A percentile compares a stretch with the other conserved stretches of the same genome.
Evolutionary conservation across 139 green algal genomes (phyloP).

Genomic region (Chlorella sorokiniana): DNA sequence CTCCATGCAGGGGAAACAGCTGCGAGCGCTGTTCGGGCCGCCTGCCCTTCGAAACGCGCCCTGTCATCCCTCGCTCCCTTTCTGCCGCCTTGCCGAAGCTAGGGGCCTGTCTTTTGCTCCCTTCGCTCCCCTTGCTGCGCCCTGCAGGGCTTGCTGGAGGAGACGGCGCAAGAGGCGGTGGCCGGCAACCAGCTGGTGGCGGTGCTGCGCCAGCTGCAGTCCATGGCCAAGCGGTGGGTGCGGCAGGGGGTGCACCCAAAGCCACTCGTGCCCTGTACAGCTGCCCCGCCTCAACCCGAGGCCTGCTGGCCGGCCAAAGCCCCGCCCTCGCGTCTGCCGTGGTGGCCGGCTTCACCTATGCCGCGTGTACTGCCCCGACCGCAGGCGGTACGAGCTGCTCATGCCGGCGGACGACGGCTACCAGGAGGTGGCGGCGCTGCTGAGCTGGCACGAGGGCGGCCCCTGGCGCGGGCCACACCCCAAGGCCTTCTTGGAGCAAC

Average conservation of each 20-base stretch:
- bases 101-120: background rate
- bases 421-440: background rate
- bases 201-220: slow-evolving; percentile 29
- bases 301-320: background rate
- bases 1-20: no score
- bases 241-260: background rate
- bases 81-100: background rate
- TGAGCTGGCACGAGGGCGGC: slow-evolving; percentile 9
- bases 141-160: slow-evolving; percentile 1
- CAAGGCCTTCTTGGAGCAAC: background rate
- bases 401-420: background rate
- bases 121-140: no score
- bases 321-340: no score
- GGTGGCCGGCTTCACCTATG: background rate
- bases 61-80: no score
- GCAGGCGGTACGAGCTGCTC: slow-evolving; percentile 20
- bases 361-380: background rate
- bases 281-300: background rate
- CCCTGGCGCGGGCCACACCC: background rate
- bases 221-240: slow-evolving; percentile 10
- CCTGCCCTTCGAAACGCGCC: no score
- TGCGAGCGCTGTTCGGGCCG: no score
- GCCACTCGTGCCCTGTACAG: background rate
- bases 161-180: background rate
- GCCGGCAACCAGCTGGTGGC: slow-evolving; percentile 12